These are phyloP conservation scores for Skeletonema potamos DNA, from an alignment of 108 stramenopile species.

Conservation along the genomic window DNA sequence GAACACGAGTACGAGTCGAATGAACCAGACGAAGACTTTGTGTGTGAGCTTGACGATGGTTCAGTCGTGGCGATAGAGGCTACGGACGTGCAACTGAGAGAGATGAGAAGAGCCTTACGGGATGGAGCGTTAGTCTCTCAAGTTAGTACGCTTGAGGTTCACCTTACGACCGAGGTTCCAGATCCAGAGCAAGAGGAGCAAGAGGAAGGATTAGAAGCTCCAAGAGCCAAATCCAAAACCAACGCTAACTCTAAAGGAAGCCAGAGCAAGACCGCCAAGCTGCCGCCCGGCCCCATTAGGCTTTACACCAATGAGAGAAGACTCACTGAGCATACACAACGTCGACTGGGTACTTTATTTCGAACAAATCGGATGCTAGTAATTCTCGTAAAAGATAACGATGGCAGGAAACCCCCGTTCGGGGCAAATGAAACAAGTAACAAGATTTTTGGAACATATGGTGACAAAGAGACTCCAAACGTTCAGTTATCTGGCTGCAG, in stretches of 20 bases:
- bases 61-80: constrained; percentile 2
- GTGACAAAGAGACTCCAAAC: constrained; percentile 5
- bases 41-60: constrained; percentile 18
- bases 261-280: not conserved
- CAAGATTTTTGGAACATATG: constrained; percentile 23
- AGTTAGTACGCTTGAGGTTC: not conserved
- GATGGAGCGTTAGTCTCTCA: not conserved
- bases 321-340: not conserved
- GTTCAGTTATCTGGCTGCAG: constrained; percentile 1
- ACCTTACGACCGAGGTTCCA: not conserved
- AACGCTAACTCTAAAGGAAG: too few relatives aligned
- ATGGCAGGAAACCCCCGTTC: not conserved
- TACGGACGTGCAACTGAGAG: constrained; percentile 1
- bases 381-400: constrained; percentile 9
- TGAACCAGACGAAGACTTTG: constrained; percentile 9
- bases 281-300: constrained; percentile 8
- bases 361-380: constrained; percentile 12
- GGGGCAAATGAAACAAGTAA: constrained; percentile 8
- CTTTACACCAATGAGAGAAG: not conserved
- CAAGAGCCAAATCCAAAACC: not conserved
- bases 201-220: not conserved
- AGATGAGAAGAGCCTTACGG: constrained; percentile 1
- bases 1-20: not conserved
- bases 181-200: too few relatives aligned
- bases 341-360: not conserved